Evolutionary conservation across 2,329 filamentous ascomycete genomes (phyloP), one percentile per base, ranked within the genome.

Genomic region (Ilyonectria mors-panacis): DNA sequence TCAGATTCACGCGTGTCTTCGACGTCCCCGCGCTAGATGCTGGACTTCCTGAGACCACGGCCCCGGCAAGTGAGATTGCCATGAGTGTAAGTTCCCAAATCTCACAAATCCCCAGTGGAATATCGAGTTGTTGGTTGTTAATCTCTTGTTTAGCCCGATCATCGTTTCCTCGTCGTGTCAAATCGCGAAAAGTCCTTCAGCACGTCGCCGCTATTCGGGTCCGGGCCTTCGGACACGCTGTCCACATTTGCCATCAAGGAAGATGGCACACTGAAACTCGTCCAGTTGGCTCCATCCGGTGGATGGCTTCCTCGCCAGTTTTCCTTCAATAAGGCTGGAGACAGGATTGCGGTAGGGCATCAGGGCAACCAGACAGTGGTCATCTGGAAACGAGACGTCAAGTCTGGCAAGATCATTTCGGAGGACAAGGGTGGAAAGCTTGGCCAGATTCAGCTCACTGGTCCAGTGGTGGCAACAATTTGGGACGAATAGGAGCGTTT

Each of bases 131-230:
- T 21, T 6, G 8, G 51, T 37, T 28, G 6, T 26, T 69, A 2
- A 69, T n/a, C 6, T 4, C 3, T 0, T 15, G 26, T 8, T 2
- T 7, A 75, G 73, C 73, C 73, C 0, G 73, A 75, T 8, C 30
- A 65, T 6, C 58, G 72, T 4, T 75, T 75, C 37, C 50, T 75
- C 1, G 68, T 73, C 1, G 73, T 75, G 0, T 73, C 73, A 0
- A 75, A 75, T 48, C 70, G 73, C 0, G 73, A 75, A n/a, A 72
- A 68, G 1, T 75, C 73, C 4, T 75, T 75, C 42, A 48, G 59
- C 21, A 67, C 63, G 19, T 75, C 73, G 1, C 65, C 68, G 1
- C 44, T 70, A 13, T 21, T 57, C 0, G 62, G 66, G 2, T 63
- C 70, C 5, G 70, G 73, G 0, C 71, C 73, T 0, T 73, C 72